These are phyloP conservation scores for Pezicula rhizophila DNA, from an alignment of 2,329 filamentous ascomycete species.

Conservation along the genomic window DNA sequence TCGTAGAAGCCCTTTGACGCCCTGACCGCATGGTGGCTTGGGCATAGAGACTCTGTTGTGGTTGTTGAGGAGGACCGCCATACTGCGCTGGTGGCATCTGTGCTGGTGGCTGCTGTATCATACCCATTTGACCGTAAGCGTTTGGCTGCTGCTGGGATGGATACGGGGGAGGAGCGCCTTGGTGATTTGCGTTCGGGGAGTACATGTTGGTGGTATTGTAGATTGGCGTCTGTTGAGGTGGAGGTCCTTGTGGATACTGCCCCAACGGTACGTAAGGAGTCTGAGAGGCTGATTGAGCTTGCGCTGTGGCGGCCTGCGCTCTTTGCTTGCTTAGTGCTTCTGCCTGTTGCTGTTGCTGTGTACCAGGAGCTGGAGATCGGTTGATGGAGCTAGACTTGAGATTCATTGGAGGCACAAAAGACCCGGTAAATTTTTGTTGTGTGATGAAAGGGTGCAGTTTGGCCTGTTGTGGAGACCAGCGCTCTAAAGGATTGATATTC, in stretches of 20 bases:
- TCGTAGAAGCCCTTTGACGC: conserved; percentile 86
- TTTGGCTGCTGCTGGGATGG: conserved; percentile 36
- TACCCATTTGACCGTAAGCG: conserved; percentile 66
- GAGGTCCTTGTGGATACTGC: conserved; percentile 40
- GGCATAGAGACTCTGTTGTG: conserved; percentile 61
- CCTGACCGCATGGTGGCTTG: conserved; percentile 73
- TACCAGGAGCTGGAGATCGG: conserved; percentile 84
- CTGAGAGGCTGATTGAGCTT: conserved; percentile 64
- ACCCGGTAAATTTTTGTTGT: conserved; percentile 92
- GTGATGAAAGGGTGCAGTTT: conserved; percentile 98
- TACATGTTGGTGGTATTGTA: conserved; percentile 85
- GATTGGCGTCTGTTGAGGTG: conserved; percentile 50
- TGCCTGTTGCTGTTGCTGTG: conserved; percentile 92
- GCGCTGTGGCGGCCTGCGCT: conserved; percentile 59
- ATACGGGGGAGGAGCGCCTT: conserved; percentile 69
- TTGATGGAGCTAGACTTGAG: conserved; percentile 80
- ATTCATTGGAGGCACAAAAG: conserved; percentile 96
- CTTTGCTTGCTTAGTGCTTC: conserved; percentile 92
- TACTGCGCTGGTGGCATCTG: conserved; percentile 64
- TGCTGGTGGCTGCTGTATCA: conserved; percentile 55
- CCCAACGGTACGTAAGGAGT: conserved; percentile 54
- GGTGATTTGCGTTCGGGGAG: conserved; percentile 49
- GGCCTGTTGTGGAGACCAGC: conserved; percentile 97
- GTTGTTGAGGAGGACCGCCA: conserved; percentile 39
- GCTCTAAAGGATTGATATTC: conserved; percentile 89